Evolutionary conservation across 352 stramenopile species (phyloP), one percentile per base, ranked within the genome.

Genomic region (Globisporangium irregulare): DNA sequence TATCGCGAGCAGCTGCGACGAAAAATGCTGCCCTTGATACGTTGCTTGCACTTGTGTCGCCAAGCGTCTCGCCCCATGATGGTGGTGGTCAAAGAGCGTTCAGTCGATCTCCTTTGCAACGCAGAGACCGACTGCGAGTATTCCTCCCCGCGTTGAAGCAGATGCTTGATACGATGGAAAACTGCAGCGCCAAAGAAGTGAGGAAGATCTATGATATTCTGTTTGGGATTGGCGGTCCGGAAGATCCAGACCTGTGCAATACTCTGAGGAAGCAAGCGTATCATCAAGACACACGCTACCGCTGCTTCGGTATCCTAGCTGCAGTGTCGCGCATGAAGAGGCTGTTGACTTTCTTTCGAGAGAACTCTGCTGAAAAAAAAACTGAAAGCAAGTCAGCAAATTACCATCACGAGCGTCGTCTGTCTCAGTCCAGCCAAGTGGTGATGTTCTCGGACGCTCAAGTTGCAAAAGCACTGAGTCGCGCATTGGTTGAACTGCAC

Each of bases 121-220:
- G 75, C 53, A 41, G 73, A 32, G 43, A 72, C 29, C 71, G 75
- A 8, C 66, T 82, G 20, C 27, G 66, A 14, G 48, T 81, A 3
- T 90, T 81, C 41, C 67, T 88, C 1, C 71, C 79, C 18, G 53
- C 69, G 22, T 41, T 91, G 7, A 87, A 88, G 71, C 80, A 91
- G 32, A 63, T 91, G 53, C 69, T 91, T 3, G 82, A 91, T 36
- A 68, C 59, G 1, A 82, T 85, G 57, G 78, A 91, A 62, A 72
- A 64, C 14, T 86, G 65, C 60, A 71, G 59, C 15, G 61, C 58
- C 0, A 64, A 73, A 7, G 77, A 89, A 68, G 74, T 77, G 58
- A 72, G 82, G 3, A 69, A 81, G 58, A 72, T 87, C 25, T 91
- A 88, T 66, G 68, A 82, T n/a, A 56, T 89, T 32, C 69, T 91